Conservation (phyloP, 768 basidiomycete species). For the Mycena rebaudengoi region DNA sequence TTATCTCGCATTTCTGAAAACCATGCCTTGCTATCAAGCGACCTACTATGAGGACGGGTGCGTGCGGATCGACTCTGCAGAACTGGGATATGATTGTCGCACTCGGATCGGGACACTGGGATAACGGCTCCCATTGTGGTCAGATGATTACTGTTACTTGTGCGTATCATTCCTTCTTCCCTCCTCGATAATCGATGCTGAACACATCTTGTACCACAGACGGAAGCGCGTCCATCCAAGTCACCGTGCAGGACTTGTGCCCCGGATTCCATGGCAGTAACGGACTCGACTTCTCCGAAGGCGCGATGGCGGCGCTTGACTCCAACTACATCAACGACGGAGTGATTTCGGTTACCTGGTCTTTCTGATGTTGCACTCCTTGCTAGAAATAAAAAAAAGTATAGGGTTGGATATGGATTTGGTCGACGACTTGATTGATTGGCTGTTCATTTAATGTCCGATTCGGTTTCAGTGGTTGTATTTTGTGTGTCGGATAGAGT, state of each 20-base stretch:
- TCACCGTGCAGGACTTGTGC: conserved; percentile 12
- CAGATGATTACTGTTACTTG: conserved; percentile 7
- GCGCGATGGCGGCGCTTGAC: conserved; percentile 16
- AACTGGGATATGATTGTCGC: conserved; percentile 16
- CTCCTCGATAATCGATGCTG: background rate
- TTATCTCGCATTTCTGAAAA: background rate
- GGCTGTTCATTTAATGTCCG: background rate
- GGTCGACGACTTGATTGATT: background rate
- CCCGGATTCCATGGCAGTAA: conserved; percentile 18
- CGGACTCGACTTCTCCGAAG: conserved; percentile 16
- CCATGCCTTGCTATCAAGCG: background rate
- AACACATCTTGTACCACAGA: conserved; percentile 1
- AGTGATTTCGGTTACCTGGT: conserved; percentile 15
- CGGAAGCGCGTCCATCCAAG: conserved; percentile 1
- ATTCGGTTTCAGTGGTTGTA: background rate
- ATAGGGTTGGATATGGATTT: background rate
- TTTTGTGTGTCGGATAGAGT: background rate
- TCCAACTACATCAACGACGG: conserved; percentile 17
- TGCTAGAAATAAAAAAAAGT: background rate
- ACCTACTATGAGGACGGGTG: conserved; percentile 17
- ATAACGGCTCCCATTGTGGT: conserved; percentile 18
- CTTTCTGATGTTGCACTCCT: conserved; percentile 1
- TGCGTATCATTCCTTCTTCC: conserved; percentile 4
- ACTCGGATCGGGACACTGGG: conserved; percentile 11
- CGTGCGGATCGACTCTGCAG: conserved; percentile 6